Evolutionary conservation across 1,139 yeast genomes (phyloP).

Genomic region (Pichia inconspicua): DNA sequence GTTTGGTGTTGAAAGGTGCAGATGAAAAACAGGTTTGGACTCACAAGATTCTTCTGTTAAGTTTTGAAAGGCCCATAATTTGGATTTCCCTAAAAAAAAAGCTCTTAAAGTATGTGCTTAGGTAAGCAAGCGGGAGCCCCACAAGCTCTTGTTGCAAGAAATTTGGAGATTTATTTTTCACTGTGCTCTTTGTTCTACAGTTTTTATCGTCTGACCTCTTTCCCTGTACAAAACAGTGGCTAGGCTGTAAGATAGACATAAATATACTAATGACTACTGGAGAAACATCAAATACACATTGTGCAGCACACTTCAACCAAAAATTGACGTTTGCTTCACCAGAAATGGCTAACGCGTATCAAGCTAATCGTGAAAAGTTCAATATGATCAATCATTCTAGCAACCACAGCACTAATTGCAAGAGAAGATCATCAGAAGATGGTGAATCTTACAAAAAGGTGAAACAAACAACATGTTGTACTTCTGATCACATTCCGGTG

Average conservation of each 20-base stretch:
- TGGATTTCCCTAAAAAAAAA: too few relatives aligned
- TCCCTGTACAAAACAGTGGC: neutral
- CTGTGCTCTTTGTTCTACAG: neutral
- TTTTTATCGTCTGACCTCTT: neutral
- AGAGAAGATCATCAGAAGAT: conserved; percentile 27
- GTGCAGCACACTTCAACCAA: neutral
- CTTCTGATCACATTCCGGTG: conserved; percentile 6
- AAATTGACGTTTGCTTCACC: conserved; percentile 5
- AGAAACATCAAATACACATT: neutral
- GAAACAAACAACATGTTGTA: conserved; percentile 16
- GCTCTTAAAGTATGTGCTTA: too few relatives aligned
- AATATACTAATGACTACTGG: neutral
- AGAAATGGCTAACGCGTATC: conserved; percentile 5
- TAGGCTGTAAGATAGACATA: neutral
- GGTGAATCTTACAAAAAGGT: conserved; percentile 25
- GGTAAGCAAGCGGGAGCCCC: too few relatives aligned
- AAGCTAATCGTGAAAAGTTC: conserved; percentile 9
- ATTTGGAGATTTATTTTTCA: neutral
- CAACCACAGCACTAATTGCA: conserved; percentile 18
- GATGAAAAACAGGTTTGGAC: neutral
- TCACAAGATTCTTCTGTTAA: too few relatives aligned
- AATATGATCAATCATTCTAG: conserved; percentile 3
- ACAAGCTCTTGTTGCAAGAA: neutral
- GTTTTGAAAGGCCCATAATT: too few relatives aligned
- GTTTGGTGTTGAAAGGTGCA: neutral